Evolutionary conservation across 768 basidiomycete species (phyloP).

Genomic region (Termitomyces sp.): DNA sequence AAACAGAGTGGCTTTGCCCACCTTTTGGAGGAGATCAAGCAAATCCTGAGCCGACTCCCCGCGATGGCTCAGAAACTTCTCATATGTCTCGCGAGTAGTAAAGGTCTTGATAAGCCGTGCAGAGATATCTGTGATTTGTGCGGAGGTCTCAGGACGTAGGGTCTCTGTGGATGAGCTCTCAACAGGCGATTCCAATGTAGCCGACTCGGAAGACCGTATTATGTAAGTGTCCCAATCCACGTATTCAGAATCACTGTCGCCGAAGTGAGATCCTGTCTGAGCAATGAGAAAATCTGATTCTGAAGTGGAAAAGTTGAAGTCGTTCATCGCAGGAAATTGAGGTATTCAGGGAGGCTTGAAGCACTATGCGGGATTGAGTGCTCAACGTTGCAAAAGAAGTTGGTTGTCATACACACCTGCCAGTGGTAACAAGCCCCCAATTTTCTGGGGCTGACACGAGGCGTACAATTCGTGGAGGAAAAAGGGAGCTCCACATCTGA

Average conservation of each 20-base stretch:
- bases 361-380: background rate
- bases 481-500: background rate
- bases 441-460: too few relatives aligned
- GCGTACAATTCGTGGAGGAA: background rate
- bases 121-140: constrained; percentile 10
- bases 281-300: background rate
- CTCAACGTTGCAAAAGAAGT: background rate
- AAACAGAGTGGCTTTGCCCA: constrained; percentile 1
- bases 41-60: constrained; percentile 14
- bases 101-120: constrained; percentile 11
- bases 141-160: background rate
- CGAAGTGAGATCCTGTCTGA: background rate
- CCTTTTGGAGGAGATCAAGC: constrained; percentile 23
- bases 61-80: constrained; percentile 12
- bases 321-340: background rate
- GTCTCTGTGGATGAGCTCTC: background rate
- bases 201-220: background rate
- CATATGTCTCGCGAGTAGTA: constrained; percentile 10
- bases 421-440: background rate
- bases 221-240: background rate
- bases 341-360: background rate
- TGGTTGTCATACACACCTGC: background rate
- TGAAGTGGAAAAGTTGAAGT: background rate
- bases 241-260: background rate
- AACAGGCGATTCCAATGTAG: background rate